Conservation (phyloP, 768 basidiomycete species). For the Pilatotrama ljubarskyi region DNA sequence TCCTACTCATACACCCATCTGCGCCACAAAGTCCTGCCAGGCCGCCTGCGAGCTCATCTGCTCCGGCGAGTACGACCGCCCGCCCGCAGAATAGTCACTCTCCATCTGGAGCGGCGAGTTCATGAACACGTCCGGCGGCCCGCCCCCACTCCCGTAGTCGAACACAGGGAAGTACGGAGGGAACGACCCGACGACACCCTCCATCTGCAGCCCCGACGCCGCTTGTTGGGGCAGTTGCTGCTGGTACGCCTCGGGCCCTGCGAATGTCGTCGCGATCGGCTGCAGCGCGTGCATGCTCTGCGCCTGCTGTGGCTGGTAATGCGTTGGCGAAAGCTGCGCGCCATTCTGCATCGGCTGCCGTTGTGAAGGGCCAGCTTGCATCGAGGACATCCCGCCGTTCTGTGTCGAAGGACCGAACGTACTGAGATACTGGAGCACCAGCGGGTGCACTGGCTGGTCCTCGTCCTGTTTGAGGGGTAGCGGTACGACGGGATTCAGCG, state of each 20-base stretch:
- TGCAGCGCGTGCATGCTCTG: constrained; percentile 15
- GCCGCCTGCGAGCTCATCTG: constrained; percentile 29
- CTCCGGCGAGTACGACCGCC: constrained; percentile 39
- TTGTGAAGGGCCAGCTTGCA: constrained; percentile 20
- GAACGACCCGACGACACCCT: constrained; percentile 37
- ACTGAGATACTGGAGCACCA: constrained; percentile 66
- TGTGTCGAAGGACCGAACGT: constrained; percentile 48
- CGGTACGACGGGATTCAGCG: constrained; percentile 71
- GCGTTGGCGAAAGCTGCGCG: constrained; percentile 22
- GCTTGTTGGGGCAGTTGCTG: constrained; percentile 6
- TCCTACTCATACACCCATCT: constrained; percentile 28
- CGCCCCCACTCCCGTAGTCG: constrained; percentile 51
- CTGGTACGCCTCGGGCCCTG: background rate
- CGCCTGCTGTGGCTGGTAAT: constrained; percentile 25
- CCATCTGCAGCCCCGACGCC: constrained; percentile 23
- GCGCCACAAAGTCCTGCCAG: constrained; percentile 37
- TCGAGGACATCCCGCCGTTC: constrained; percentile 29
- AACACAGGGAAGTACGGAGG: constrained; percentile 78
- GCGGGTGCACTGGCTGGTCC: constrained; percentile 55
- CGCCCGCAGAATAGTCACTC: constrained; percentile 25
- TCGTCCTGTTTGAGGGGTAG: constrained; percentile 57
- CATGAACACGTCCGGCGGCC: constrained; percentile 27
- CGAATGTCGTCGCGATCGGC: constrained; percentile 21
- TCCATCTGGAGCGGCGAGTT: constrained; percentile 29
- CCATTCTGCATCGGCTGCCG: constrained; percentile 32